Conservation (phyloP, 805 yeast genomes). For the Ogataea salicorniae region DNA sequence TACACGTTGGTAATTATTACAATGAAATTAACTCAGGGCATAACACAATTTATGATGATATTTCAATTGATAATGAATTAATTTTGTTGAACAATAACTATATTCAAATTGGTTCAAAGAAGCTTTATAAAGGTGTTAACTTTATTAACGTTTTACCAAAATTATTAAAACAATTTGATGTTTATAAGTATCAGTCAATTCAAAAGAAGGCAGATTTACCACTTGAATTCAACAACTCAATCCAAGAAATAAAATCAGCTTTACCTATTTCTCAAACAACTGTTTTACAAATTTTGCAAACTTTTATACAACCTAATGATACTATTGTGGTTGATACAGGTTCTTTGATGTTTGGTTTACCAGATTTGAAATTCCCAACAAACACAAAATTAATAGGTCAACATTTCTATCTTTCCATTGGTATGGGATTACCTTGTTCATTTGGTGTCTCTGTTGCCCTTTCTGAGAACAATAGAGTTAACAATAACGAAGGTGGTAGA, state of each 20-base stretch:
- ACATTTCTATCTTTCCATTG: slow-evolving; percentile 79
- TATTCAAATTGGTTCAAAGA: slow-evolving; percentile 40
- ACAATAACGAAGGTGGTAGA: slow-evolving; percentile 29
- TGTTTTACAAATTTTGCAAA: slow-evolving; percentile 36
- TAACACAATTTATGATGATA: slow-evolving; percentile 40
- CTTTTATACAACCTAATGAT: slow-evolving; percentile 48
- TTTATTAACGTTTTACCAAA: slow-evolving; percentile 46
- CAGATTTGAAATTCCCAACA: slow-evolving; percentile 59
- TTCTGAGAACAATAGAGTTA: slow-evolving; percentile 40
- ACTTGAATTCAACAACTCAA: slow-evolving; percentile 1
- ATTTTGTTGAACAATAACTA: slow-evolving; percentile 51
- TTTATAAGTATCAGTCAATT: slow-evolving; percentile 4
- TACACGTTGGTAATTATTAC: slow-evolving; percentile 63
- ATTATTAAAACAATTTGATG: slow-evolving; percentile 35
- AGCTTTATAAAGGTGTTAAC: slow-evolving; percentile 32
- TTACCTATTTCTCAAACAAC: slow-evolving; percentile 44
- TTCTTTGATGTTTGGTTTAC: slow-evolving; percentile 71
- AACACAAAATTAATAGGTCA: slow-evolving; percentile 54
- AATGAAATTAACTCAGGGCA: slow-evolving; percentile 71
- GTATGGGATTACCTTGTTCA: slow-evolving; percentile 82
- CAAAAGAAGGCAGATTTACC: slow-evolving; percentile 7
- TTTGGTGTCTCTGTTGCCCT: slow-evolving; percentile 77
- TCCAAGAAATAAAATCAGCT: slow-evolving; percentile 19
- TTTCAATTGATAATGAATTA: slow-evolving; percentile 34
- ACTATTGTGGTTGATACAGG: slow-evolving; percentile 79